Evolutionary conservation across 2,329 filamentous ascomycete genomes (phyloP).

Genomic region (Calonectria hawksworthii): DNA sequence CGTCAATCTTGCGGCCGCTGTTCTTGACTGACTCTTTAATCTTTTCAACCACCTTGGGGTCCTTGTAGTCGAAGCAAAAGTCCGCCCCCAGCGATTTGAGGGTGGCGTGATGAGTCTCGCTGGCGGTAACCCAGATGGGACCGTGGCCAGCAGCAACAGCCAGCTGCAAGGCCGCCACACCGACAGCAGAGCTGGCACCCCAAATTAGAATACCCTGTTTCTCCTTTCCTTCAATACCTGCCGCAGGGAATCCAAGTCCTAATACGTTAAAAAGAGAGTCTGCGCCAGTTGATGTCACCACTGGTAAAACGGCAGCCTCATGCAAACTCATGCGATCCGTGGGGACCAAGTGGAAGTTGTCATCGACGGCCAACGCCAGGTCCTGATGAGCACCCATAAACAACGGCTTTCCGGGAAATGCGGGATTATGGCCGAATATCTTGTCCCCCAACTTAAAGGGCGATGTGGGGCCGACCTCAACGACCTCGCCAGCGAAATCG

Average conservation of each 20-base stretch:
- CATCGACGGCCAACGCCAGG: background rate
- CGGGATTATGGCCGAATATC: background rate
- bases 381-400: background rate
- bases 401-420: background rate
- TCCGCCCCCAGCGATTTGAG: background rate
- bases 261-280: background rate
- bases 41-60: background rate
- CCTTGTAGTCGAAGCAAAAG: background rate
- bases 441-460: background rate
- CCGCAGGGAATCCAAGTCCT: background rate
- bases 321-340: background rate
- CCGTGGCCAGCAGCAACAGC: background rate
- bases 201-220: background rate
- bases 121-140: background rate
- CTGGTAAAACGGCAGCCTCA: background rate
- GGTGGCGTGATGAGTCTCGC: background rate
- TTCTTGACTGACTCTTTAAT: background rate
- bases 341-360: background rate
- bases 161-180: background rate
- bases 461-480: background rate
- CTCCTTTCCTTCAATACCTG: background rate
- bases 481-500: constrained; percentile 1
- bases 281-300: background rate
- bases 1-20: background rate
- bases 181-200: background rate